Base-by-base conservation (phyloP, 768 basidiomycete species). In the Hemileccinum impolitum region DNA sequence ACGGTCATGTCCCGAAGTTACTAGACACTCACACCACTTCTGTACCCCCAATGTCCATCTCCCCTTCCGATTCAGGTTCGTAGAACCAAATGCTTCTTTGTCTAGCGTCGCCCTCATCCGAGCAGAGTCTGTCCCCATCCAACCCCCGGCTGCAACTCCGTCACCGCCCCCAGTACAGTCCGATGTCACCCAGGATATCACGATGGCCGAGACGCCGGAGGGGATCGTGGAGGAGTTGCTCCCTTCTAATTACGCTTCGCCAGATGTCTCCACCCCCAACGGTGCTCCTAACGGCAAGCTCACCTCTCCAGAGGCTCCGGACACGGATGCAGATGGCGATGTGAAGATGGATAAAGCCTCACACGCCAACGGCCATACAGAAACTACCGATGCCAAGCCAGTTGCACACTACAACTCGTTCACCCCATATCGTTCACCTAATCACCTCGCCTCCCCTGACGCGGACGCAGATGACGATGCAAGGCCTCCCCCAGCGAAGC, bases 401-500 rank as follows among this genome's bases (percentile, higher is more conserved):
- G 26, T 23, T 21, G 65, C 59, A 52, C 67, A 37, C 62, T 70
- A 7, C 51, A 68, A 67, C 43, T 57, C 70, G 19, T 74, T 69
- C 41, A 58, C 65, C 13, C 26, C 69, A 9, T 66, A 63, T 48
- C 65, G 68, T 35, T 69, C 71, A 7, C 71, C 70, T 45, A 57
- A 41, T 63, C 62, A 52, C 62, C 57, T 58, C 19, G 39, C 26
- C 41, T 68, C 61, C 7, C 64, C 69, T 19, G 54, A 55, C 12
- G 47, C 26, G 4, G 56, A 58, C 13, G 45, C 19, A 12, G 67
- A 58, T 25, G 82, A 84, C 51, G 81, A 84, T 53, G 74, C 79
- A 50, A 71, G 75, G 52, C 86, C 84, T 13, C 87, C 85, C n/a
- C 90, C 90, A 25, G 85, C 88, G 51, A 92, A 92, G 77, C 79